Base-by-base conservation (phyloP, 805 yeast genomes). In the Wickerhamiella domercqiae region DNA sequence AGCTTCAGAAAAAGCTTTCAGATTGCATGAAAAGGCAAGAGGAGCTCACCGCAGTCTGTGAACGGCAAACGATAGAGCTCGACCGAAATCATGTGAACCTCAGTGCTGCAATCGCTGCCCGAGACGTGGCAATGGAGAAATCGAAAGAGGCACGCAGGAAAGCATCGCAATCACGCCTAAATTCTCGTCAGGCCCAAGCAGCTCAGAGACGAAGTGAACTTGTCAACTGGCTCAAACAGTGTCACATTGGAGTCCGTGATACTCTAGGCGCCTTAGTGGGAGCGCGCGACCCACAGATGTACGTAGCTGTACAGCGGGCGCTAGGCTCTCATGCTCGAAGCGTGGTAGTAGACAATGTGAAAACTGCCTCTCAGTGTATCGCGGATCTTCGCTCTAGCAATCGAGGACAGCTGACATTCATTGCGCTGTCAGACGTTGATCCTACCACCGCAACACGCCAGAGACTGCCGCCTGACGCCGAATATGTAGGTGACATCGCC, bases 251-350 rank as follows among this genome's bases (percentile, higher is more conserved):
- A 3, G 93, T 90, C 2, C 68, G 68, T 46, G 97, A 96, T 2
- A 55, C 83, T 7, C 73, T 87, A 3, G 68, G 73, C 45, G 95
- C 84, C 49, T 62, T 86, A 19, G 79, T 87, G 33, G 72, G 73
- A 39, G 94, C 95, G 15, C 48, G 66, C 71, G 38, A 49, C 30
- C 31, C 38, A 4, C 37, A 36, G 22, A 47, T 39, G 35, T 32
- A 40, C 13, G 33, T 32, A 2, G 52, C 54, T 0, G 28, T 50
- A 3, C 51, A 48, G 34, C 42, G 87, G 0, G 70, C 79, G 4
- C 61, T 90, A 19, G 97, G 96, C 7, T 68, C 71, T 41, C 68
- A 79, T 49, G 70, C 76, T 48, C 93, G 90, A 55, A 70, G 95
- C 0, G 70, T 90, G 14, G 68, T 90, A 15, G 98, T 90, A 4